A percentile compares a stretch with the other conserved stretches of the same genome.
Evolutionary conservation across 73 alveolate genomes (phyloP).

Genomic region (Paramecium caudatum): DNA sequence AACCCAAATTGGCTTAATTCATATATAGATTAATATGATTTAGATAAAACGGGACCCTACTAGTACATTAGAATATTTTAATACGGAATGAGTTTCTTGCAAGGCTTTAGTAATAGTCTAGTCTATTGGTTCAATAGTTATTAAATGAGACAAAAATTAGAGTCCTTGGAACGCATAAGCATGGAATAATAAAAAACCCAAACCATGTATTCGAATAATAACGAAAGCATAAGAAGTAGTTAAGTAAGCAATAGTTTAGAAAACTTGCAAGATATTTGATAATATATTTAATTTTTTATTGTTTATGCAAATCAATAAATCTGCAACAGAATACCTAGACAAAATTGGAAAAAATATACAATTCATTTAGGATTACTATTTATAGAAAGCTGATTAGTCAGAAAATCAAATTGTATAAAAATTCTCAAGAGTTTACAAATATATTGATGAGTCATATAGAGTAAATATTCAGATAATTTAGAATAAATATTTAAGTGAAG

Average conservation of each 20-base stretch:
- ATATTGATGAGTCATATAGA: slow-evolving; percentile 32
- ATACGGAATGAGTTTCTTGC: slow-evolving; percentile 48
- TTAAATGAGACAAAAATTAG: not conserved
- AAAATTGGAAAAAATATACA: not conserved
- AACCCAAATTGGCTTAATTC: not conserved
- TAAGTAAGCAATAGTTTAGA: not conserved
- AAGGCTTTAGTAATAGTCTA: slow-evolving; percentile 49
- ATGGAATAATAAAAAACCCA: not conserved
- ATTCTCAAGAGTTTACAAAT: slow-evolving; percentile 45
- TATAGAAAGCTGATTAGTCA: not conserved
- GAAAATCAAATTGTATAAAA: not conserved
- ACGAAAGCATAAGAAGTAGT: not conserved
- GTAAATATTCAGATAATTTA: not conserved
- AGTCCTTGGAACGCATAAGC: not conserved
- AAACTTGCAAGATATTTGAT: slow-evolving; percentile 57
- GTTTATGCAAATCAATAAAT: not conserved
- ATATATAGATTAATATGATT: not conserved
- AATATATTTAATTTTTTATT: not conserved
- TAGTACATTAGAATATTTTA: not conserved
- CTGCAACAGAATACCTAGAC: slow-evolving; percentile 55
- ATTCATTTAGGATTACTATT: not conserved
- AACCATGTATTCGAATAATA: not conserved
- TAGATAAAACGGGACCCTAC: not conserved
- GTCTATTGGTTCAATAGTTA: slow-evolving; percentile 21
- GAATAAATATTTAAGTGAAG: not conserved